These are phyloP conservation scores for Exophiala dermatitidis DNA, from an alignment of 2,329 filamentous ascomycete genomes.

Conservation along the genomic window DNA sequence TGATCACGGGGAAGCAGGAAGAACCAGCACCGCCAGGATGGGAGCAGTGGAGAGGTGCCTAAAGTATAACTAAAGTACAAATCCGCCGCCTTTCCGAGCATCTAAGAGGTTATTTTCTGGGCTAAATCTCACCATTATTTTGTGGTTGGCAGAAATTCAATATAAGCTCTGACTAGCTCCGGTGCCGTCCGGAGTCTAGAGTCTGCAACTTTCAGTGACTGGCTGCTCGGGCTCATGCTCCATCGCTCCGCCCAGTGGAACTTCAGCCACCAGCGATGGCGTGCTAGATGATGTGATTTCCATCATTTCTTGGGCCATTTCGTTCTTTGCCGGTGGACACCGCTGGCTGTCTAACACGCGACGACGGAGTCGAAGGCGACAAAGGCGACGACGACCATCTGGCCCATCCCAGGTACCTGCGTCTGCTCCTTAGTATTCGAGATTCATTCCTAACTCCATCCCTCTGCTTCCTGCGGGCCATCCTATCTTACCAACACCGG, in stretches of 20 bases:
- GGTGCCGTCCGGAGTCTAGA: neutral
- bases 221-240: neutral
- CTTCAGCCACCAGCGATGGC: neutral
- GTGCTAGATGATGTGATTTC: constrained; percentile 6
- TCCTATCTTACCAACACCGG: neutral
- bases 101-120: too few relatives aligned
- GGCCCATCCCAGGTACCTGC: constrained; percentile 4
- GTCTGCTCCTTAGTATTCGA: neutral
- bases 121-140: too few relatives aligned
- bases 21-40: neutral
- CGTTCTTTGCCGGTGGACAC: neutral
- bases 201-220: neutral
- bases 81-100: too few relatives aligned
- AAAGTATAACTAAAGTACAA: too few relatives aligned
- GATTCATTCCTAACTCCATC: neutral
- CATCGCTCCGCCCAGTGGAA: neutral
- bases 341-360: too few relatives aligned
- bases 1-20: neutral
- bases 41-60: neutral
- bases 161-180: neutral
- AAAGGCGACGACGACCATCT: too few relatives aligned
- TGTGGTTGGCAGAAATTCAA: too few relatives aligned
- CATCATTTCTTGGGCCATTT: constrained; percentile 5
- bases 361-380: too few relatives aligned
- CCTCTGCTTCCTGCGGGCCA: neutral